These are phyloP conservation scores for Russula emetica DNA, from an alignment of 768 basidiomycete species.

Conservation along the genomic window DNA sequence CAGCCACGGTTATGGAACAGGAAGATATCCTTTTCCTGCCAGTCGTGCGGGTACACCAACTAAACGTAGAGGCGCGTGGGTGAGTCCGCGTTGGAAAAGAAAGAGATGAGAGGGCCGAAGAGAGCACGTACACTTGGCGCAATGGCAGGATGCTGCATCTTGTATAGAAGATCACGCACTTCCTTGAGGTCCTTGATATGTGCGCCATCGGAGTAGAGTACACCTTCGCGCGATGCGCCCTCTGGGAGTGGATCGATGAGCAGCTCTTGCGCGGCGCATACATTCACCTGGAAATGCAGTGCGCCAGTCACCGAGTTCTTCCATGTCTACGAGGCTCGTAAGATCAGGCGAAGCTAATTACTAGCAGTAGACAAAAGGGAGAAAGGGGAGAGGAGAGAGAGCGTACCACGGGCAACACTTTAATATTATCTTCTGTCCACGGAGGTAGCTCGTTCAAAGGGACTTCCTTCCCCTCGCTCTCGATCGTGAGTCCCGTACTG, in stretches of 20 bases:
- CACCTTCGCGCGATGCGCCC: conserved; percentile 51
- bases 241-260: conserved; percentile 68
- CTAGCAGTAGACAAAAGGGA: not conserved
- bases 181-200: conserved; percentile 67
- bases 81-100: not conserved
- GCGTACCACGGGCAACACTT: conserved; percentile 61
- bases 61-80: conserved; percentile 29
- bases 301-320: conserved; percentile 84
- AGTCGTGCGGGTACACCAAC: conserved; percentile 87
- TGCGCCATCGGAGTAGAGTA: conserved; percentile 80
- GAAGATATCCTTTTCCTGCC: conserved; percentile 74
- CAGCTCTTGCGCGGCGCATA: conserved; percentile 65
- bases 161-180: conserved; percentile 72
- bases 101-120: no score
- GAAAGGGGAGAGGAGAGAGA: not conserved
- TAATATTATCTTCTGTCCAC: conserved; percentile 77
- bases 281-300: conserved; percentile 89
- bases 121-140: conserved; percentile 55
- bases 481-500: conserved; percentile 77
- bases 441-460: conserved; percentile 61
- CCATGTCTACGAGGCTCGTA: conserved; percentile 55
- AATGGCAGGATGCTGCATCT: conserved; percentile 89
- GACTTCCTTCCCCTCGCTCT: conserved; percentile 67
- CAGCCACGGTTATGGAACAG: conserved; percentile 87
- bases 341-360: not conserved